Conservation (phyloP, 345 rosid genomes). For the Nephelium lappaceum region DNA sequence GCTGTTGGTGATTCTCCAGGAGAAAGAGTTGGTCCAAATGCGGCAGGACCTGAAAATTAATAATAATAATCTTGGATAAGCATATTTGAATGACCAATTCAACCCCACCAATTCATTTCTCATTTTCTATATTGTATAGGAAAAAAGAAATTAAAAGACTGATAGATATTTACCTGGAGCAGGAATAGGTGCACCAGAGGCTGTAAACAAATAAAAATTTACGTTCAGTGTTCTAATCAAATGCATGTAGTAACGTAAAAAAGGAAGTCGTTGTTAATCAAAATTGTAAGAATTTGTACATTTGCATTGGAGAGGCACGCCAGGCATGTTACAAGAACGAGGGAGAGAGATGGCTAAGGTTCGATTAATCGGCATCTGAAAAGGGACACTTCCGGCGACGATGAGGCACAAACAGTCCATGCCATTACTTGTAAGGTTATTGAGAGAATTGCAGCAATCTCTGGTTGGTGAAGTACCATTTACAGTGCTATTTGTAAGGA, state of each 20-base stretch:
- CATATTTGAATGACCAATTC: not conserved
- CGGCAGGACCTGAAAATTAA: constrained; percentile 49
- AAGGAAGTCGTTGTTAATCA: not conserved
- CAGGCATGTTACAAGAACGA: constrained; percentile 79
- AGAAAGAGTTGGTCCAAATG: constrained; percentile 52
- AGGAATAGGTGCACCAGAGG: constrained; percentile 61
- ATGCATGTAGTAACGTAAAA: not conserved
- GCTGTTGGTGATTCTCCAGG: constrained; percentile 49
- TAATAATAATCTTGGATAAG: not conserved
- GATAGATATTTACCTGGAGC: constrained; percentile 61
- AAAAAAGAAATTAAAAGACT: too few relatives aligned
- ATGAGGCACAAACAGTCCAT: constrained; percentile 76
- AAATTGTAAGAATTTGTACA: constrained; percentile 26
- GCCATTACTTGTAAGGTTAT: constrained; percentile 54
- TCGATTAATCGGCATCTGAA: constrained; percentile 70
- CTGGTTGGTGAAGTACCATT: constrained; percentile 60
- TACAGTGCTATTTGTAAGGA: constrained; percentile 61
- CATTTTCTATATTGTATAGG: too few relatives aligned
- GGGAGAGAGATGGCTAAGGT: constrained; percentile 84
- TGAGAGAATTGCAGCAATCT: constrained; percentile 67
- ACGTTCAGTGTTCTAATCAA: not conserved
- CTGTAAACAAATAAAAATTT: constrained; percentile 35
- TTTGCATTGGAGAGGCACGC: constrained; percentile 82
- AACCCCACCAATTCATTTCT: not conserved
- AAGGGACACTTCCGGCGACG: constrained; percentile 67